Conservation (phyloP, 148 eudicot genomes). For the Rhododendron griersonianum region DNA sequence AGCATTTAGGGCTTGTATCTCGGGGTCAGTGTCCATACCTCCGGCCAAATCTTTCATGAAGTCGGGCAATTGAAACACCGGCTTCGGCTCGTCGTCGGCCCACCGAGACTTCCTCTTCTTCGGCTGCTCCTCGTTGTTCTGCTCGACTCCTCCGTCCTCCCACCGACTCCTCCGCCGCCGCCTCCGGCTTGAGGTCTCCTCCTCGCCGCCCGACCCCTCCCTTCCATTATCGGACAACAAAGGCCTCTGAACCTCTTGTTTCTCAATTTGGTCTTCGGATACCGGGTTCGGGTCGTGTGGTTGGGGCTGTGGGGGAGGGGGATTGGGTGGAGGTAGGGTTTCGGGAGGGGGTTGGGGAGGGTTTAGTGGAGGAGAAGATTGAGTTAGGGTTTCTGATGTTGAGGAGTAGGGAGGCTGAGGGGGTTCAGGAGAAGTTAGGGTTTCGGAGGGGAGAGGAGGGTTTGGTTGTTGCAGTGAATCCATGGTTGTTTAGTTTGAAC, state of each 20-base stretch:
- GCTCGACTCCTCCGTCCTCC: constrained; percentile 12
- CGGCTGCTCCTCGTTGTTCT: constrained; percentile 10
- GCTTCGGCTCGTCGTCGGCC: constrained; percentile 24
- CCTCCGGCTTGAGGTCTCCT: constrained; percentile 9
- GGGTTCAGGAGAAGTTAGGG: constrained; percentile 3
- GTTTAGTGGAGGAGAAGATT: not conserved
- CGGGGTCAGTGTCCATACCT: constrained; percentile 27
- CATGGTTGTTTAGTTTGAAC: not conserved
- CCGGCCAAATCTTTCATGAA: constrained; percentile 31
- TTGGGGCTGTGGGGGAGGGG: too few relatives aligned
- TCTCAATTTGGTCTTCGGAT: not conserved
- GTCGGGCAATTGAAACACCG: constrained; percentile 22
- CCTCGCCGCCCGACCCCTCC: constrained; percentile 12
- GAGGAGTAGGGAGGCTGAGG: not conserved
- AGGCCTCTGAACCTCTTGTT: constrained; percentile 7
- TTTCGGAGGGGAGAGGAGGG: not conserved
- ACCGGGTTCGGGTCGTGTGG: not conserved
- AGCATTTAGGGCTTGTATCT: constrained; percentile 23
- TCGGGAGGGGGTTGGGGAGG: constrained; percentile 6
- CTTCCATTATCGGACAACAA: not conserved
- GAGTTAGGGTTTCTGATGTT: not conserved
- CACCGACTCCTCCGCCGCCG: constrained; percentile 27
- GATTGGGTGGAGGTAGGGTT: not conserved
- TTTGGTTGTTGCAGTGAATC: constrained; percentile 14
- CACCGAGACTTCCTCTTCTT: constrained; percentile 21